Conservation (phyloP, 257 asterid genomes). For the Anisodus acutangulus region DNA sequence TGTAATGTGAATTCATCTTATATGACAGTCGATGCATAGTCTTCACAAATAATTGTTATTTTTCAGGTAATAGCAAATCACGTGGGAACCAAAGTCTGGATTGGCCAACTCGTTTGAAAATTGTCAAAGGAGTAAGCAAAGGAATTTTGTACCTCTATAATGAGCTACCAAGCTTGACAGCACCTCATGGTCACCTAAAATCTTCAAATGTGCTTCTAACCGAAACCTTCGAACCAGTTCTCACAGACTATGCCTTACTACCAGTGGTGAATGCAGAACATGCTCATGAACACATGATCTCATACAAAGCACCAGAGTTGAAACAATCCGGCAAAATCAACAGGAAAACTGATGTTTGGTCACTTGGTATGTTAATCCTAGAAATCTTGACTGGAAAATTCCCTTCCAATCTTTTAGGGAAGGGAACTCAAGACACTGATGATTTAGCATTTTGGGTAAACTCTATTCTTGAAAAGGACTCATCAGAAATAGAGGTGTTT, state of each 20-base stretch:
- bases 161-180: slow-evolving; percentile 79
- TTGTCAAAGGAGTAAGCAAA: slow-evolving; percentile 70
- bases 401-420: slow-evolving; percentile 68
- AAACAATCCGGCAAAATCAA: slow-evolving; percentile 59
- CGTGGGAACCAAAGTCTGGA: slow-evolving; percentile 51
- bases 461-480: slow-evolving; percentile 42
- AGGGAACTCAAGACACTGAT: slow-evolving; percentile 47
- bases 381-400: slow-evolving; percentile 71
- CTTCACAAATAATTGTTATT: background rate
- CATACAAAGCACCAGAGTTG: slow-evolving; percentile 84
- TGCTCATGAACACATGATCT: slow-evolving; percentile 76
- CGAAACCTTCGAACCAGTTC: slow-evolving; percentile 52
- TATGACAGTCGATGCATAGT: background rate
- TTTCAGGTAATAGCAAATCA: slow-evolving; percentile 56
- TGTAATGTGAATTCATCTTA: no score
- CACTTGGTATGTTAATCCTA: slow-evolving; percentile 75
- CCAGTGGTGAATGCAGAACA: slow-evolving; percentile 80
- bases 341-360: slow-evolving; percentile 84
- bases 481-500: slow-evolving; percentile 45
- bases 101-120: slow-evolving; percentile 77
- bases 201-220: slow-evolving; percentile 86
- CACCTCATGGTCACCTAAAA: slow-evolving; percentile 92
- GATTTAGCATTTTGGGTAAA: slow-evolving; percentile 60
- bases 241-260: slow-evolving; percentile 76
- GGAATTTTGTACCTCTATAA: slow-evolving; percentile 73